Evolutionary conservation across 768 basidiomycete genomes (phyloP), one percentile per base, ranked within the genome.

Genomic region (Lactifluus subvellereus): DNA sequence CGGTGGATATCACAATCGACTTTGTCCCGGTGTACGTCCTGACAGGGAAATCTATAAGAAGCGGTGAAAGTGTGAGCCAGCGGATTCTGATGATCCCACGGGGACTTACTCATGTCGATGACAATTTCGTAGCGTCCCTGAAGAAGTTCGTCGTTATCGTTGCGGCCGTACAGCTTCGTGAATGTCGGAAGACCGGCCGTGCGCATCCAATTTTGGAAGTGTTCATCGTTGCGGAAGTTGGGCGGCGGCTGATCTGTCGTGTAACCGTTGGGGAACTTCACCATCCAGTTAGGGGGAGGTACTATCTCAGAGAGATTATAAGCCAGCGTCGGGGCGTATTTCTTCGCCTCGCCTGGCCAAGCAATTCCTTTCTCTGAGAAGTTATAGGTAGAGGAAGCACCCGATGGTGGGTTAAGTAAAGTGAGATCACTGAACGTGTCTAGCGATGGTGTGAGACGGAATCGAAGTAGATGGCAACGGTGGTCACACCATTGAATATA

Each of bases 131-230:
- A 98, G 35, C 74, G 79, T 8, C 94, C 97, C 58, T 84, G 80
- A 20, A 69, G 68, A 80, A 99, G 84, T 27, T 75, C 77, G 55
- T 88, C 80, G 33, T 83, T 74, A 70, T 98, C 95, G 72, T 98
- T 98, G 66, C 96, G 81, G 16, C 89, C 94, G 71, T 89, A 98
- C 22, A 99, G 78, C 76, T 99, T 98, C 37, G 93, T 87, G 74
- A 99, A 99, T 6, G 96, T 98, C 9, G 97, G 97, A 52, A 98
- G 75, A 13, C 96, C 97, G 0, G 97, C 93, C 2, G 95, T 97
- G 62, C 96, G 84, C 97, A 99, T 99, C 97, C 97, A 99, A 72
- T 96, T 95, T 75, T 98, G 96, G 79, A 99, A 98, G 69, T 91
- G 94, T 74, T 98, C 91, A 70, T 98, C 87, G 2, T 68, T 67